Evolutionary conservation across 2,329 filamentous ascomycete genomes (phyloP), one percentile per base, ranked within the genome.

Genomic region (Trichoderma koningiopsis): DNA sequence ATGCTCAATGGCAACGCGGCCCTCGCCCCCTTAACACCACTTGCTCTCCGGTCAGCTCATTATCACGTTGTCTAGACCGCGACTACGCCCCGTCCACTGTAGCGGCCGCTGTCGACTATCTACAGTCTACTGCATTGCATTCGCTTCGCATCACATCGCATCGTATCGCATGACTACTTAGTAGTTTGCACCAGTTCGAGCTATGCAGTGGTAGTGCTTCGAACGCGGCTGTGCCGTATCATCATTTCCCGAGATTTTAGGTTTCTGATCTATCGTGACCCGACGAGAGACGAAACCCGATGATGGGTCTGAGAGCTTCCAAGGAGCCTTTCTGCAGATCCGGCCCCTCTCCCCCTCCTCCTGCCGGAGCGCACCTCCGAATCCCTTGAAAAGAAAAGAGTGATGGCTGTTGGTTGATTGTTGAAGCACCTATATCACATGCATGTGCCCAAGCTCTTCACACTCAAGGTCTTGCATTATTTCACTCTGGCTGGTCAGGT

Each of bases 31-130:
- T 35, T 64, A n/a, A 43, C 61, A 64, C 35, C 61, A 64, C 35
- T 52, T 27, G 13, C 10, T 56, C 24, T 27, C 14, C 13, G 16
- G 61, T 64, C 61, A 64, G 61, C 55, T 33, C 61, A 64, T 64
- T 29, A 64, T 56, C 61, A 64, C 31, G 61, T 43, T 64, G 61
- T 64, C 61, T 24, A 43, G 49, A 64, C 61, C 53, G 33, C 33
- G 33, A 14, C 33, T 2, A n/a, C 11, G 49, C 49, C 49, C 37
- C 49, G 24, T 22, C 24, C 31, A 24, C 29, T 64, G 24, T 64
- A 19, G 40, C 40, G 61, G 55, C 61, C 61, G n/a, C 33, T 31
- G 3, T 61, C 19, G 35, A 22, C 11, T 53, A 13, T 53, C 61
- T 64, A 24, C 52, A 64, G 22, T 35, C 16, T 35, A 43, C 33